Conservation (phyloP, 345 rosid genomes). For the Hibiscus trionum region DNA sequence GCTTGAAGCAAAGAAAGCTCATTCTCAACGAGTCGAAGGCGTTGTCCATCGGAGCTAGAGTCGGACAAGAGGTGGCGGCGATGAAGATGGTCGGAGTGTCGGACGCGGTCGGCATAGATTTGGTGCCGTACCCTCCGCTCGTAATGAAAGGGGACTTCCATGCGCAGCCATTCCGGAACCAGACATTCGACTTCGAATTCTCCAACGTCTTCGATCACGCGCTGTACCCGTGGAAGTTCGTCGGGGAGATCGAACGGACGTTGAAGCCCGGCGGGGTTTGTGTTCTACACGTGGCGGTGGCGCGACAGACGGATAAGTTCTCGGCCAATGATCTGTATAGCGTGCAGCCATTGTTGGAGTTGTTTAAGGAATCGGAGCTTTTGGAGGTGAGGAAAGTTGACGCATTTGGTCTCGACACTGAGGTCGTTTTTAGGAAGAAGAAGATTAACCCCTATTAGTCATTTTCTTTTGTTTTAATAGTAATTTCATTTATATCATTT, state of each 20-base stretch:
- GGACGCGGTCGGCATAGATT: slow-evolving; percentile 77
- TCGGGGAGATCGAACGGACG: slow-evolving; percentile 79
- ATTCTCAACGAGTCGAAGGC: slow-evolving; percentile 28
- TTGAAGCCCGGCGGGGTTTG: slow-evolving; percentile 64
- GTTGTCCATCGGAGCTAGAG: slow-evolving; percentile 75
- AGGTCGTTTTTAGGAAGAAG: slow-evolving; percentile 64
- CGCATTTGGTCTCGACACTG: slow-evolving; percentile 96
- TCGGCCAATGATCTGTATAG: slow-evolving; percentile 80
- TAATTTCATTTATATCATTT: no score
- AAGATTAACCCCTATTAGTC: not conserved
- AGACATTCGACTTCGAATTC: slow-evolving; percentile 74
- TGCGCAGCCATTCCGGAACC: slow-evolving; percentile 61
- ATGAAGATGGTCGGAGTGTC: slow-evolving; percentile 49
- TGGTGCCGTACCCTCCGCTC: slow-evolving; percentile 73
- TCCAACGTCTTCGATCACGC: slow-evolving; percentile 96
- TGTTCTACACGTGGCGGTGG: slow-evolving; percentile 70
- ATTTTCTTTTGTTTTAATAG: not conserved
- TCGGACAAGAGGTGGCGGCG: slow-evolving; percentile 91
- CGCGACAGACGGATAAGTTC: slow-evolving; percentile 62
- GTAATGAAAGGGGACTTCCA: slow-evolving; percentile 80
- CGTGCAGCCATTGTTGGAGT: slow-evolving; percentile 38
- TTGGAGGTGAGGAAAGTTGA: slow-evolving; percentile 62
- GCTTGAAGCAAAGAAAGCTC: slow-evolving; percentile 2
- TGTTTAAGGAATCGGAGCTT: slow-evolving; percentile 54
- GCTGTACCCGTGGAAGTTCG: slow-evolving; percentile 66